Evolutionary conservation across 148 eudicot genomes (phyloP).

Genomic region (Amaranthus cruentus): DNA sequence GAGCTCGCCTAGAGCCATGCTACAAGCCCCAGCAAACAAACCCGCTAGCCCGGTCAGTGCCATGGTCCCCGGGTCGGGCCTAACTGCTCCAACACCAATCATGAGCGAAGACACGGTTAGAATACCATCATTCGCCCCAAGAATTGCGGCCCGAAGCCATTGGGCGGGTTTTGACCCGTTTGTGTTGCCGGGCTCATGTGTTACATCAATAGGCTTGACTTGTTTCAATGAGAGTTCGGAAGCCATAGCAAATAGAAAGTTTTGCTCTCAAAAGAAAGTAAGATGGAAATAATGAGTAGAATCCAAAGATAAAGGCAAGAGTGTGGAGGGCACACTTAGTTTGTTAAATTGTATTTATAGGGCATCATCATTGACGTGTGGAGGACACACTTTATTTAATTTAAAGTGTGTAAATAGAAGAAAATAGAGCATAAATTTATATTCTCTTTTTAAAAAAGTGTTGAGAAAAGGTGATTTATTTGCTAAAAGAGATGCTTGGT

Average conservation of each 20-base stretch:
- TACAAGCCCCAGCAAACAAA: conserved; percentile 47
- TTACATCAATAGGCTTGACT: conserved; percentile 13
- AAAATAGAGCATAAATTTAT: background rate
- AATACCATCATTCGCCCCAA: conserved; percentile 61
- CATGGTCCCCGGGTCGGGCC: conserved; percentile 37
- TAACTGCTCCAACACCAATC: conserved; percentile 53
- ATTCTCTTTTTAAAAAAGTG: background rate
- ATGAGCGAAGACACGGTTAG: conserved; percentile 50
- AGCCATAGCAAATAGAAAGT: conserved; percentile 12
- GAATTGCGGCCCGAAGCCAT: conserved; percentile 52
- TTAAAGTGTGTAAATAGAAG: conserved; percentile 13
- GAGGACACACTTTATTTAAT: conserved; percentile 14
- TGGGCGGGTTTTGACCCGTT: conserved; percentile 36
- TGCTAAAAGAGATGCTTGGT: conserved; percentile 12
- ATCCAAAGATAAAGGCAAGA: background rate
- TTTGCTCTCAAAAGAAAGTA: background rate
- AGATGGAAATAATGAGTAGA: background rate
- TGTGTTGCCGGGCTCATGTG: conserved; percentile 13
- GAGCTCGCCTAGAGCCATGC: conserved; percentile 59
- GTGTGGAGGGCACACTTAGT: conserved; percentile 28
- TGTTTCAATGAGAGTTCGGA: conserved; percentile 21
- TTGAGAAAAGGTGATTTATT: background rate
- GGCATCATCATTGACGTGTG: conserved; percentile 19
- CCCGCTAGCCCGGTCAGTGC: conserved; percentile 44
- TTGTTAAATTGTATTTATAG: conserved; percentile 22